Evolutionary conservation across 805 yeast species (phyloP).

Genomic region (Starmerella bacillaris): DNA sequence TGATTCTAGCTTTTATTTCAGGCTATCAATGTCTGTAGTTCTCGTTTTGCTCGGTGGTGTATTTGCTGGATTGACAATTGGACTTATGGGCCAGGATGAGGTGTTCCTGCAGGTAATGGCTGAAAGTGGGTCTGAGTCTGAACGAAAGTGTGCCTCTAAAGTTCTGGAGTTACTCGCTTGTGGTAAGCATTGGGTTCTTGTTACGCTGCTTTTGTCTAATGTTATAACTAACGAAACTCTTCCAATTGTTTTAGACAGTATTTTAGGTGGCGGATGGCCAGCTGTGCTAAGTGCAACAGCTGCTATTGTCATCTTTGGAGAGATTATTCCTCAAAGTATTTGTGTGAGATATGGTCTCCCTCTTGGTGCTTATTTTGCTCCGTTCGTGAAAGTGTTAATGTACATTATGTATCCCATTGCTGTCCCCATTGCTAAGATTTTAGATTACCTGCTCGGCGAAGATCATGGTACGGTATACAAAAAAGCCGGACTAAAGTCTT

Average conservation of each 20-base stretch:
- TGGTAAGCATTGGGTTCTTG: constrained; percentile 94
- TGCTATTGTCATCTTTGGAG: constrained; percentile 85
- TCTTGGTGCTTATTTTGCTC: constrained; percentile 78
- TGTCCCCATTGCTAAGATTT: constrained; percentile 65
- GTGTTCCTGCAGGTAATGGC: constrained; percentile 80
- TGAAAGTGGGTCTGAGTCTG: constrained; percentile 52
- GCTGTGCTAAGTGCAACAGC: constrained; percentile 91
- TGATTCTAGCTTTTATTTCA: constrained; percentile 5
- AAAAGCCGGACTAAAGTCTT: constrained; percentile 78
- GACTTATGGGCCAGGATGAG: constrained; percentile 96
- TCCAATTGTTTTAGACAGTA: constrained; percentile 82
- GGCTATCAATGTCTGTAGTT: constrained; percentile 17
- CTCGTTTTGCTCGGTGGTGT: constrained; percentile 26
- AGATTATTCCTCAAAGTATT: constrained; percentile 83
- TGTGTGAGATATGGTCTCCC: constrained; percentile 86
- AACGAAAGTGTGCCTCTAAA: constrained; percentile 47
- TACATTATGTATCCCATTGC: constrained; percentile 82
- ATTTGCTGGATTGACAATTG: constrained; percentile 52
- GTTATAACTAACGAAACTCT: constrained; percentile 88
- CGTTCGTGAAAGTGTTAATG: constrained; percentile 72
- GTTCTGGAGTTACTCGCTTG: constrained; percentile 55
- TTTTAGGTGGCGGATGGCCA: constrained; percentile 93
- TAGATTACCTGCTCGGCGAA: constrained; percentile 75
- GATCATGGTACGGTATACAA: constrained; percentile 92
- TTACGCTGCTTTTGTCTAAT: constrained; percentile 65